A percentile compares a stretch with the other conserved stretches of the same genome.
phyloP scores from a whole-genome alignment of 306 rosid genomes.

The Leucaena leucocephala region DNA sequence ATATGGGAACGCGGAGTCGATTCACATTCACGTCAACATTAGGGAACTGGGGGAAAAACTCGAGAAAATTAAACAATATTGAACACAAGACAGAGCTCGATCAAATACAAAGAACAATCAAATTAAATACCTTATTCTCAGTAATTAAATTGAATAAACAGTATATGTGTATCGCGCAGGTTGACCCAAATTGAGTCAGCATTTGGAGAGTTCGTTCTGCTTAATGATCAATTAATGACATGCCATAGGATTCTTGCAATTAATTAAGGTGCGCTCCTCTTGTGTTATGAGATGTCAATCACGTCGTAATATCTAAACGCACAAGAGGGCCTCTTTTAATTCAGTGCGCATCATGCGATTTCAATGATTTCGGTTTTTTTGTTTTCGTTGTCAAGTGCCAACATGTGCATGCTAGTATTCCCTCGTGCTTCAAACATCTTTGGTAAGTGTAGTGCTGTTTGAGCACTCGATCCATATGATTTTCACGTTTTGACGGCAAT shows the following conservation, averaged over 20 bases:
- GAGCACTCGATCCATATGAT: background rate
- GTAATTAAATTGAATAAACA: background rate
- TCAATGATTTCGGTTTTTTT: too few relatives aligned
- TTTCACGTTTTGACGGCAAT: background rate
- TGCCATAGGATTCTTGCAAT: background rate
- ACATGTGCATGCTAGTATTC: too few relatives aligned
- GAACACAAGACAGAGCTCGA: too few relatives aligned
- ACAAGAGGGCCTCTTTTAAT: background rate
- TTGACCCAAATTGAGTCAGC: too few relatives aligned
- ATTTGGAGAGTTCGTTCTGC: background rate
- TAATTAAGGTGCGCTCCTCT: background rate
- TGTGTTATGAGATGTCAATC: background rate
- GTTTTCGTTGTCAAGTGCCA: too few relatives aligned
- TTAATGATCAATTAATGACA: background rate
- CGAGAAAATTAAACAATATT: background rate
- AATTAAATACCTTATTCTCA: background rate
- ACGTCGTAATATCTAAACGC: background rate
- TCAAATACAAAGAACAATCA: background rate
- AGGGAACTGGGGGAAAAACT: background rate
- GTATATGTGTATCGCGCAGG: too few relatives aligned
- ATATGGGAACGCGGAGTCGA: background rate
- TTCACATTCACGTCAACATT: slow-evolving; percentile 17
- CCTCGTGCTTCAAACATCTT: background rate
- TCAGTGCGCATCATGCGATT: background rate
- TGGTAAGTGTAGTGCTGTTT: background rate